Evolutionary conservation across 371 early-diverging fungal genomes (phyloP), one percentile per base, ranked within the genome.

Genomic region (Entomophthora muscae): DNA sequence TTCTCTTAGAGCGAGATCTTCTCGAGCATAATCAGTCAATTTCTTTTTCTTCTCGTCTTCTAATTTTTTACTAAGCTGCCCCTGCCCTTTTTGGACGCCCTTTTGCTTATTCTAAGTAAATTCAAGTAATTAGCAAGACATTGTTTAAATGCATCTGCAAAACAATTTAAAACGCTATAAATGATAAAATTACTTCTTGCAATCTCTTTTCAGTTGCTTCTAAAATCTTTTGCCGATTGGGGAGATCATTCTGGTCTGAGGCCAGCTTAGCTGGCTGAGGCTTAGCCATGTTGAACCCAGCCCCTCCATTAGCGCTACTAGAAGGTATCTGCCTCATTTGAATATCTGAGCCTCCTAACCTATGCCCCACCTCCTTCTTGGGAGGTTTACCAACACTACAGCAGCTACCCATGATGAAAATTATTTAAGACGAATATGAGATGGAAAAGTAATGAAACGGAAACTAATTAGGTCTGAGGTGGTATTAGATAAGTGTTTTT

Each of bases 201-300:
- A 55, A 26, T n/a, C 56, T 55, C n/a, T 55, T 55, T 55, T 55
- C 56, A 12, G 56, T 26, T 24, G 56, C 56, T 26, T 55, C 56
- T 55, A 55, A 55, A 55, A 55, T 55, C 28, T 55, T 55, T 27
- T 55, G 56, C 56, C 56, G 5, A 42, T 42, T 17, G 42, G 42
- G 42, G 17, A 42, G 10, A 10, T 42, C 42, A 42, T 5, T 17
- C 17, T 10, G 17, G 5, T 42, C 17, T 42, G 42, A 42, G 5
- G 17, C 5, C 5, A 17, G 5, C 17, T 42, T 42, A 10, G 42
- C 42, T 42, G 42, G 42, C 42, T 42, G 42, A 42, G 42, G 42
- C 42, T 5, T 42, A 42, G 42, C 42, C 5, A 42, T 17, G 10
- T 42, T 42, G 5, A 5, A 17, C 10, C 17, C 17, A 42, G 17